phyloP scores from a whole-genome alignment of 1,139 yeast genomes.

The Maudiozyma humilis region DNA sequence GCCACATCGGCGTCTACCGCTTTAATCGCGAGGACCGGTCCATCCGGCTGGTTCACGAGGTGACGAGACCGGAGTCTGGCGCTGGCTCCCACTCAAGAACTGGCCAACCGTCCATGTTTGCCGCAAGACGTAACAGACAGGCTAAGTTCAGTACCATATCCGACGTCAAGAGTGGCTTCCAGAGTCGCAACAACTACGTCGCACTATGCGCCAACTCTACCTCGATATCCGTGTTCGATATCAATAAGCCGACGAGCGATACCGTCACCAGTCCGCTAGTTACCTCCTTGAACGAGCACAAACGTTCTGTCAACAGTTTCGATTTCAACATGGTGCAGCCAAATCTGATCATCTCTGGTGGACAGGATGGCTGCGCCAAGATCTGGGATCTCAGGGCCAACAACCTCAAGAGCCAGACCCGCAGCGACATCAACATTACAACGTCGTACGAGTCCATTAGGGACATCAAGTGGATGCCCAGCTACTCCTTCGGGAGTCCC shows the following conservation, averaged over 20 bases:
- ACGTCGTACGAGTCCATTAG: constrained; percentile 41
- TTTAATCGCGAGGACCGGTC: constrained; percentile 20
- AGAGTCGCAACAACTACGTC: constrained; percentile 36
- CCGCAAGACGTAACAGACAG: constrained; percentile 20
- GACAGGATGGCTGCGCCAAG: constrained; percentile 84
- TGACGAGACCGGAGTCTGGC: constrained; percentile 13
- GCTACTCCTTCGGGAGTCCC: constrained; percentile 16
- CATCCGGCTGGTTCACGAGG: constrained; percentile 20
- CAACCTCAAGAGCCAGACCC: constrained; percentile 24
- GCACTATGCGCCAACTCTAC: constrained; percentile 42
- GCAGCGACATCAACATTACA: constrained; percentile 29
- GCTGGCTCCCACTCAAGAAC: constrained; percentile 7
- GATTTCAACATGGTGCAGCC: constrained; percentile 57
- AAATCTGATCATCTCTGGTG: constrained; percentile 64
- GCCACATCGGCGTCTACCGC: constrained; percentile 27
- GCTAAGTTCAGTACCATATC: constrained; percentile 42
- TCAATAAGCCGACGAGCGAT: constrained; percentile 35
- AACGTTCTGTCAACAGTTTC: constrained; percentile 72
- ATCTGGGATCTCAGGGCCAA: constrained; percentile 74
- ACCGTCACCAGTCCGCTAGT: constrained; percentile 36
- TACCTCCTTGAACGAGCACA: constrained; percentile 56
- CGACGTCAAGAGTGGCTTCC: constrained; percentile 43
- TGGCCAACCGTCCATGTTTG: constrained; percentile 9
- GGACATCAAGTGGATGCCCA: constrained; percentile 32
- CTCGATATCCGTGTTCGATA: constrained; percentile 43